Evolutionary conservation across 1,139 yeast species (phyloP).

Genomic region (Blastobotrys illinoisensis): DNA sequence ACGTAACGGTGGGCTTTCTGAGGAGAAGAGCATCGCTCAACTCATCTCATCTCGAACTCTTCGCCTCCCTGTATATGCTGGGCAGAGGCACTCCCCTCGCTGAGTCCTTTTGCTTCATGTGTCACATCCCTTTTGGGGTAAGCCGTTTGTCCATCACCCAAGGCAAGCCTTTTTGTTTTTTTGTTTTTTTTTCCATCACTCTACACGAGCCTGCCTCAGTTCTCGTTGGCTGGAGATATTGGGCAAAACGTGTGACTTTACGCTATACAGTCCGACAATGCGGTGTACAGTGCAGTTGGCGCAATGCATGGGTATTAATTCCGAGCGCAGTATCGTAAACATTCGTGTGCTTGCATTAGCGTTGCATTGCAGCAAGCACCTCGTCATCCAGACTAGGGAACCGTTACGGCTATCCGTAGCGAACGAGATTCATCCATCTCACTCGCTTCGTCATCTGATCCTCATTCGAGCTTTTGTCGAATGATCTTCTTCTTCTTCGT

Average conservation of each 20-base stretch:
- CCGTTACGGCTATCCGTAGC: not conserved
- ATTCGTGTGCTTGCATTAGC: not conserved
- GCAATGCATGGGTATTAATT: not conserved
- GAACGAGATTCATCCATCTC: not conserved
- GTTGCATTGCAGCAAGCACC: not conserved
- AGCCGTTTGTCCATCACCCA: not conserved
- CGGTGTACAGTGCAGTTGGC: too few relatives aligned
- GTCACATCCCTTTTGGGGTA: not conserved
- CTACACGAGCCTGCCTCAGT: too few relatives aligned
- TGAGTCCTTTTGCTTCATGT: not conserved
- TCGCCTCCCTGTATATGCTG: not conserved
- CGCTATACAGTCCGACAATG: not conserved
- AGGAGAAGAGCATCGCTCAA: not conserved
- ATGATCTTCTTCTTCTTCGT: not conserved
- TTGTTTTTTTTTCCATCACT: too few relatives aligned
- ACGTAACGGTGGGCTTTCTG: not conserved
- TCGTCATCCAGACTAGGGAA: not conserved
- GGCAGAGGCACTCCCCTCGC: not conserved
- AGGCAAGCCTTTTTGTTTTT: too few relatives aligned
- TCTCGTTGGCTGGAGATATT: not conserved
- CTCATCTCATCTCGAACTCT: not conserved
- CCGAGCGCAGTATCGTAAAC: not conserved
- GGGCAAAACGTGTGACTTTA: too few relatives aligned
- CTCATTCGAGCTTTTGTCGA: not conserved
- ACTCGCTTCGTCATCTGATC: not conserved